phyloP scores from a whole-genome alignment of 169 alveolate species.

The Plasmodium vivax region DNA sequence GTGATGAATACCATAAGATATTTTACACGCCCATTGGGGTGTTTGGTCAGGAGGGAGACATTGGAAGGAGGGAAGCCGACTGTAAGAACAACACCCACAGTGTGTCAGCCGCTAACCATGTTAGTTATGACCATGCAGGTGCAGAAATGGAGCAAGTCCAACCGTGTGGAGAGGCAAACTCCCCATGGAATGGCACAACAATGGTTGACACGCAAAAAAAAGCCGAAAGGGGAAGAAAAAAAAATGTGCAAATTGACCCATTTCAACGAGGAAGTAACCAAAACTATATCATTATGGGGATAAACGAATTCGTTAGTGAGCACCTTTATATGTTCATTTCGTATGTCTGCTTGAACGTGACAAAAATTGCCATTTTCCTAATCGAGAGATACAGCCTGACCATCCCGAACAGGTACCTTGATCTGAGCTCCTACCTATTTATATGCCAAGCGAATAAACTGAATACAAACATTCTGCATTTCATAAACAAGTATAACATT shows the following conservation, averaged over 20 bases:
- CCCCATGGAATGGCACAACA: neutral
- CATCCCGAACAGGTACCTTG: constrained; percentile 40
- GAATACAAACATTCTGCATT: constrained; percentile 13
- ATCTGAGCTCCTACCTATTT: constrained; percentile 30
- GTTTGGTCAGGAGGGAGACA: constrained; percentile 11
- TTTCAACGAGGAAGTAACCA: neutral
- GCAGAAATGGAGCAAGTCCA: neutral
- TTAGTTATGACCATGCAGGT: neutral
- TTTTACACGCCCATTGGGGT: neutral
- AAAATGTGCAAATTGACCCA: neutral
- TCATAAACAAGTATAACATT: constrained; percentile 39
- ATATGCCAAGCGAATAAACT: constrained; percentile 40
- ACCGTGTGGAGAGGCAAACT: neutral
- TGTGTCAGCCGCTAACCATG: neutral
- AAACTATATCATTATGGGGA: neutral
- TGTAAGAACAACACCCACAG: neutral
- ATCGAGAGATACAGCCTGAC: constrained; percentile 37
- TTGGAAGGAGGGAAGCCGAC: neutral
- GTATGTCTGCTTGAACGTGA: constrained; percentile 15
- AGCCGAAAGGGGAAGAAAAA: neutral
- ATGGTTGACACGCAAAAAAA: neutral
- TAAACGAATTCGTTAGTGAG: constrained; percentile 30
- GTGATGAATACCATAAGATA: constrained; percentile 40
- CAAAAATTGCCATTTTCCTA: constrained; percentile 29
- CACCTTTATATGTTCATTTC: constrained; percentile 53